Base-by-base conservation (phyloP, 2,329 filamentous ascomycete species). In the Dendryphion nanum region DNA sequence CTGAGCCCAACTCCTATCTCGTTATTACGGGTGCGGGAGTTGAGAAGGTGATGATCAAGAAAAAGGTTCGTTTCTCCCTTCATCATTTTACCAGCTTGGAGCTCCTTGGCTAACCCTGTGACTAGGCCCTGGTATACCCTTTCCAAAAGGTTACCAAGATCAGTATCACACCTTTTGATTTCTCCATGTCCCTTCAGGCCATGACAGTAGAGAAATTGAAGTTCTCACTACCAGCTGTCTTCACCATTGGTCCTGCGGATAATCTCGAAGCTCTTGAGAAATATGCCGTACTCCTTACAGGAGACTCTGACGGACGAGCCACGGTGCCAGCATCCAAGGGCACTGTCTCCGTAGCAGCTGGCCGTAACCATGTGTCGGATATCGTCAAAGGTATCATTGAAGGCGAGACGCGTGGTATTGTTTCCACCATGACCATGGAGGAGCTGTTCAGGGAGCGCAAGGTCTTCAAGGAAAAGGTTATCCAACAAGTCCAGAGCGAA, bases 301-400 rank as follows among this genome's bases (percentile, higher is more conserved):
- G 76, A 6, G 69, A 83, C 42, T 71, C 70, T 3, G 75, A 77
- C 37, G 70, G 69, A 2, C 69, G 72, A 6, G 55, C 62, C 5
- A 59, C 58, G 7, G 49, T 55, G 16, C 45, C 47, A 0, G 56
- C 53, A 12, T 43, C 51, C 4, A 58, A 67, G 46, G 57, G 55
- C 32, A 50, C 70, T 4, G 65, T 72, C 29, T 52, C 68, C 12
- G 68, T 65, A 23, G 66, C 68, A 13, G 69, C 65, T 48, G 73
- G 72, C 16, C 66, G 73, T n/a, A 73, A 77, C 37, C 86, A 91
- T 67, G 82, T 93, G 13, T 84, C 86, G 57, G 86, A 86, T 51
- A 94, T 94, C 45, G 84, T 94, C 65, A 91, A 89, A 65, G 88
- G 87, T 43, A 89, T 94, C 63, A 93, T 94, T 51, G 87, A 94